Evolutionary conservation across 768 basidiomycete species (phyloP).

Genomic region (Kwoniella dendrophila): DNA sequence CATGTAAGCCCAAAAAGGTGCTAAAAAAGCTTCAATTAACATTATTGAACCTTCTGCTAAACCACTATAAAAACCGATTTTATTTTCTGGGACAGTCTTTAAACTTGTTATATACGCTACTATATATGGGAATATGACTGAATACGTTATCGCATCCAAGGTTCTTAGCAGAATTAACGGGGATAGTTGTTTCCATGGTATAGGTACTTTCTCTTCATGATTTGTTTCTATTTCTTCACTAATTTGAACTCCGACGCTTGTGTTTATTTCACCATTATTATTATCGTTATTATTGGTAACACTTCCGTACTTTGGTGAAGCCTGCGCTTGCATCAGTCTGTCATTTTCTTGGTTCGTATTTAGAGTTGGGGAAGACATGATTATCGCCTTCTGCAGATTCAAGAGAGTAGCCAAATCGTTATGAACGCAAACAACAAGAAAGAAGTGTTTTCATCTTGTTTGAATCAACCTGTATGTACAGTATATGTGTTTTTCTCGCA

Average conservation of each 20-base stretch:
- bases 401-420: no score
- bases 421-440: no score
- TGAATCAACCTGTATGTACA: no score
- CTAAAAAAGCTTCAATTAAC: slow-evolving; percentile 36
- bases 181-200: slow-evolving; percentile 25
- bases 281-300: no score
- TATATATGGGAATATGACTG: slow-evolving; percentile 42
- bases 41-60: slow-evolving; percentile 41
- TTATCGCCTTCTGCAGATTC: no score
- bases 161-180: slow-evolving; percentile 36
- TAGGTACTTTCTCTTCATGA: not conserved
- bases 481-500: no score
- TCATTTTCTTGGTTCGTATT: not conserved
- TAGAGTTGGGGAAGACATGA: not conserved
- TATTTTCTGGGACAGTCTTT: slow-evolving; percentile 27
- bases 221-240: not conserved
- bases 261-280: not conserved
- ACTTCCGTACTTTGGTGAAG: no score
- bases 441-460: no score
- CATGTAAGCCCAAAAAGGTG: slow-evolving; percentile 39
- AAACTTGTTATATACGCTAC: slow-evolving; percentile 46
- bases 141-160: slow-evolving; percentile 37
- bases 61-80: slow-evolving; percentile 42
- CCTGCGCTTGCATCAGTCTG: not conserved
- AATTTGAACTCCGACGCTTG: not conserved